A percentile compares a stretch with the other conserved stretches of the same genome.
phyloP scores from a whole-genome alignment of 129 eudicot genomes.

The Glebionis coronaria region DNA sequence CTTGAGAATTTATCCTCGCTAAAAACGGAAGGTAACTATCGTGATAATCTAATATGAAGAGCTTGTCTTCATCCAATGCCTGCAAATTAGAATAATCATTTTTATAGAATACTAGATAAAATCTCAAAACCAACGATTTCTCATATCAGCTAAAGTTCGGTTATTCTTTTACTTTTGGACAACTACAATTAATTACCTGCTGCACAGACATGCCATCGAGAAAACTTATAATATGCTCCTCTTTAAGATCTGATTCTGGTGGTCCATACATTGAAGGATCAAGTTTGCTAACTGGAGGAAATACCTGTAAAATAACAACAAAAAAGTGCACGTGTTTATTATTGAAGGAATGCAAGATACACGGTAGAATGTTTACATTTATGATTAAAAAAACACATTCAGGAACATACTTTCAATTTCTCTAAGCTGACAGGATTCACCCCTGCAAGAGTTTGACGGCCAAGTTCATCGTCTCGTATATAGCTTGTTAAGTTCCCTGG shows the following conservation, averaged over 20 bases:
- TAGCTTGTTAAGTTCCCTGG: slow-evolving; percentile 54
- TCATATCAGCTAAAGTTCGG: no score
- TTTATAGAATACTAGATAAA: not conserved
- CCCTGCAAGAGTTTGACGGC: slow-evolving; percentile 82
- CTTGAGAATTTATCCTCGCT: slow-evolving; percentile 61
- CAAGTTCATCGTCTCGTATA: slow-evolving; percentile 83
- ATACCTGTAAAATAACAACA: slow-evolving; percentile 26
- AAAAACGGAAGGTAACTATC: slow-evolving; percentile 75
- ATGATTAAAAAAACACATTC: no score
- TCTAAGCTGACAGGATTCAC: slow-evolving; percentile 70
- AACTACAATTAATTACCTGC: slow-evolving; percentile 48
- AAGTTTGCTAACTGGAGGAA: slow-evolving; percentile 78
- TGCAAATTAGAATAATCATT: slow-evolving; percentile 2
- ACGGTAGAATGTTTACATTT: no score
- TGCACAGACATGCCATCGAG: slow-evolving; percentile 76
- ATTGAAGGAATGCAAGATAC: not conserved
- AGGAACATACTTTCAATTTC: slow-evolving; percentile 29
- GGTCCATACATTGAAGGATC: slow-evolving; percentile 71
- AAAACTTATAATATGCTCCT: slow-evolving; percentile 61
- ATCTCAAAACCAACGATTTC: not conserved
- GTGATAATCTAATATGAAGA: slow-evolving; percentile 68
- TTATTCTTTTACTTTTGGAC: not conserved
- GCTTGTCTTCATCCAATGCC: slow-evolving; percentile 74
- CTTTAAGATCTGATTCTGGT: slow-evolving; percentile 61
- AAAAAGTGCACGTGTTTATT: not conserved